phyloP scores from a whole-genome alignment of 2,329 filamentous ascomycete species.

The Ophiostoma angusticollis region DNA sequence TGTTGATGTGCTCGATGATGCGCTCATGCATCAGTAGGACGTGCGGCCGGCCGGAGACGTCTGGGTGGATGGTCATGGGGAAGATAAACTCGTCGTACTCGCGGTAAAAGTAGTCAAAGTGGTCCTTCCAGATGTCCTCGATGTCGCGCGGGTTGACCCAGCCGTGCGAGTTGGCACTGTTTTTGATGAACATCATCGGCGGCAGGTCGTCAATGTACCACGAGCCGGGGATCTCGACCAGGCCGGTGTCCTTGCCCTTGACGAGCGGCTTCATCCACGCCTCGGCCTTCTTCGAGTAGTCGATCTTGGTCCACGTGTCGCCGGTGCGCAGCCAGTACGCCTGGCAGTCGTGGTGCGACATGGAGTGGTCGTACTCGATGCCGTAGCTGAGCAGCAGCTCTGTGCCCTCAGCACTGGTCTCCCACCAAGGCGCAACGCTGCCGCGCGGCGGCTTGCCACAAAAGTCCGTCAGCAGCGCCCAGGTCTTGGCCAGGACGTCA shows the following conservation, averaged over 20 bases:
- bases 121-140: conserved; percentile 52
- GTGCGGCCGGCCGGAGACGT: conserved; percentile 59
- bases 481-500: conserved; percentile 64
- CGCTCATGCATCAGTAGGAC: conserved; percentile 36
- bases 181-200: conserved; percentile 63
- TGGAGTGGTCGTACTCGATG: conserved; percentile 57
- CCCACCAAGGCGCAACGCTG: conserved; percentile 64
- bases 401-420: conserved; percentile 54
- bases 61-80: conserved; percentile 65
- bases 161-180: conserved; percentile 50
- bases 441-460: conserved; percentile 59
- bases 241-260: conserved; percentile 44
- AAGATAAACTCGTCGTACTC: conserved; percentile 69
- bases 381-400: conserved; percentile 53
- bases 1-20: conserved; percentile 15
- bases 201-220: conserved; percentile 55
- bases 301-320: conserved; percentile 55
- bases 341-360: conserved; percentile 53
- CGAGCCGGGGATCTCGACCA: conserved; percentile 53
- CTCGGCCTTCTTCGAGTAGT: conserved; percentile 48
- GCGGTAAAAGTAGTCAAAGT: conserved; percentile 62
- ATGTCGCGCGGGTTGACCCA: conserved; percentile 41
- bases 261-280: conserved; percentile 55
- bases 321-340: conserved; percentile 51
- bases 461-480: conserved; percentile 56